Base-by-base conservation (phyloP, 371 early-diverging fungal genomes). In the Saksenaea oblongispora region DNA sequence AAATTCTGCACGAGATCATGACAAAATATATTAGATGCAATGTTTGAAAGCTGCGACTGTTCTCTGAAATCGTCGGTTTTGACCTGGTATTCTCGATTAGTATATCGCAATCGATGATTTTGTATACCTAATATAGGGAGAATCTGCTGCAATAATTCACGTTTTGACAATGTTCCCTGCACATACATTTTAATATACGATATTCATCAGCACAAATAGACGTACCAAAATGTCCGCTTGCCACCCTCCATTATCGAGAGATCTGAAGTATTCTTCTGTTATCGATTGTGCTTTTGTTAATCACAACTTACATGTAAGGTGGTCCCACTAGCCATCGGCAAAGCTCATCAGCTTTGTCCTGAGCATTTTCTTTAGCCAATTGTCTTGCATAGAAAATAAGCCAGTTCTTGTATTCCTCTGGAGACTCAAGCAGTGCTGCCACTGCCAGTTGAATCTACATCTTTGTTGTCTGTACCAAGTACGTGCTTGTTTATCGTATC, bases 241-340 rank as follows among this genome's bases (percentile, higher is more conserved):
- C 83, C 83, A 83, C 31, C 64, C 76, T 5, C 61, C 66, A 37
- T 51, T 63, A 26, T 63, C 64, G 0, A 67, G 56, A 14, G 69
- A 66, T 39, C 28, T 47, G 18, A 36, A 24, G 17, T 22, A 17
- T 34, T 51, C 15, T 17, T 26, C 42, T 37, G 26, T 47, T 11
- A 18, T n/a, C 10, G 8, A 17, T 4, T 9, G 22, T 5, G 22
- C 5, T 7, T 22, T 15, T 36, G 18, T 24, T 15, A 11, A 34
- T n/a, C 15, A 24, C 17, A 11, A 58, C 65, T 75, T 77, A 83
- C 85, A 69, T 62, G 34, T 76, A 84, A 15, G 82, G 75, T 26
- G 89, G 89, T 1, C 89, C 92, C 15, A 84, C 68, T 34, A 93
- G 64, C 67, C 85, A 86, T 64, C 86, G 84, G 70, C 91, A 91